These are phyloP conservation scores for Ascosphaera apis DNA, from an alignment of 2,329 filamentous ascomycete genomes.

Conservation along the genomic window DNA sequence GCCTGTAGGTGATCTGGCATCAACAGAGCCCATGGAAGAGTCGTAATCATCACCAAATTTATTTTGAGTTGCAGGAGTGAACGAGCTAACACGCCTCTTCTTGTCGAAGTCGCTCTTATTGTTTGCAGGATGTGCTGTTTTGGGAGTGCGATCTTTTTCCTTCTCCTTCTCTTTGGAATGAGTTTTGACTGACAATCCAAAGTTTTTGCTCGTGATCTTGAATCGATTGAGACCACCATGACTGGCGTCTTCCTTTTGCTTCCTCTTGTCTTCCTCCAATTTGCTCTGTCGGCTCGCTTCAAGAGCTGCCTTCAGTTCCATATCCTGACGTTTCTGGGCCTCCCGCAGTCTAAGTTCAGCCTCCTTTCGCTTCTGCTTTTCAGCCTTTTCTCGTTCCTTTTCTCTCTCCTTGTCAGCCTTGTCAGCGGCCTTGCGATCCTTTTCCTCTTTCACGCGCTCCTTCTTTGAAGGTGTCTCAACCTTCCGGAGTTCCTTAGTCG, in stretches of 20 bases:
- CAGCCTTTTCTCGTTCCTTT: conserved; percentile 23
- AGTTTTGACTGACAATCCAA: conserved; percentile 29
- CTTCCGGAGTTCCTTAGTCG: conserved; percentile 14
- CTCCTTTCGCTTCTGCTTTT: conserved; percentile 29
- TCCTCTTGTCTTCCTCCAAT: conserved; percentile 25
- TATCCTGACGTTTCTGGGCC: conserved; percentile 33
- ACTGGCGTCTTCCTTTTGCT: conserved; percentile 16
- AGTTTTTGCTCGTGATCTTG: conserved; percentile 50
- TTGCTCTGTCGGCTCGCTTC: conserved; percentile 43
- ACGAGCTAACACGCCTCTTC: not conserved
- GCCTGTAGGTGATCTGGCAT: not conserved
- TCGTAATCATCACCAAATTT: not conserved
- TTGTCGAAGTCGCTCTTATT: not conserved
- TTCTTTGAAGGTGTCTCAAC: conserved; percentile 46
- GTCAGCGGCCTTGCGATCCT: conserved; percentile 27
- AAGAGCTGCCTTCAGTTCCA: conserved; percentile 39
- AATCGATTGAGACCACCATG: conserved; percentile 36
- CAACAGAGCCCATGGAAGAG: not conserved
- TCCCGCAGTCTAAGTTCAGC: conserved; percentile 33
- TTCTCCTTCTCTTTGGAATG: conserved; percentile 11
- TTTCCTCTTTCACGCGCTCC: conserved; percentile 34
- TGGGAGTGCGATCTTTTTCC: conserved; percentile 7
- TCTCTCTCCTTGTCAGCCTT: conserved; percentile 21
- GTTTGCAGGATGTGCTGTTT: not conserved
- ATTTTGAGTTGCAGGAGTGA: not conserved